Evolutionary conservation across 2,329 filamentous ascomycete genomes (phyloP).

Genomic region (Alternaria dauci): DNA sequence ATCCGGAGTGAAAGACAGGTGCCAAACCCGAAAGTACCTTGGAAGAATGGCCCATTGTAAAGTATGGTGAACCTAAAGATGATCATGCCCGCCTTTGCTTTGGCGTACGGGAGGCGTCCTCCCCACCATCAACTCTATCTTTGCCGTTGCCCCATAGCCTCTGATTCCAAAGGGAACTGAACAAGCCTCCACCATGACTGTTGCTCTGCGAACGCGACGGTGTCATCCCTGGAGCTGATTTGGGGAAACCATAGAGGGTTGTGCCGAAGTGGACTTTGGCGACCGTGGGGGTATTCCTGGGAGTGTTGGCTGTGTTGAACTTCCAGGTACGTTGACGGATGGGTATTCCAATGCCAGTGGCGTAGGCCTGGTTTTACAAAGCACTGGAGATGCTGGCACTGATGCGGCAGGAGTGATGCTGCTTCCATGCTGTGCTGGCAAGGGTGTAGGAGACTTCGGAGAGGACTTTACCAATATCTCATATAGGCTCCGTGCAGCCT

Average conservation of each 20-base stretch:
- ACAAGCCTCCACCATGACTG: neutral
- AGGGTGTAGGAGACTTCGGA: neutral
- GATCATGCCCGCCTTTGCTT: neutral
- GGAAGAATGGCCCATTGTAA: neutral
- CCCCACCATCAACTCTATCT: neutral
- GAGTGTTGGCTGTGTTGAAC: neutral
- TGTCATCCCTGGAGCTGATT: neutral
- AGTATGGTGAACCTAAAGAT: neutral
- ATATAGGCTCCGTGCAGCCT: neutral
- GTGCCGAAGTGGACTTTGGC: neutral
- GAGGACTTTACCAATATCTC: neutral
- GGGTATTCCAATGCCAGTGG: neutral
- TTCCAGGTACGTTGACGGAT: neutral
- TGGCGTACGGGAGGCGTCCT: neutral
- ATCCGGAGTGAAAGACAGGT: neutral
- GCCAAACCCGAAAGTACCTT: neutral
- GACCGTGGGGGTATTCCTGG: neutral
- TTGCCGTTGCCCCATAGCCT: neutral
- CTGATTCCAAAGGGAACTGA: neutral
- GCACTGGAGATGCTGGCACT: neutral
- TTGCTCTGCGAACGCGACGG: neutral
- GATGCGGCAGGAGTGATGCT: neutral
- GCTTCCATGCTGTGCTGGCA: neutral
- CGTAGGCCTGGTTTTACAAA: neutral
- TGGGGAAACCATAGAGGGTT: rapidly evolving